Percentiles rank a stretch among this genome's conserved stretches.
Evolutionary conservation across 129 eudicot genomes (phyloP).

Genomic region (Kitagawia praeruptora): DNA sequence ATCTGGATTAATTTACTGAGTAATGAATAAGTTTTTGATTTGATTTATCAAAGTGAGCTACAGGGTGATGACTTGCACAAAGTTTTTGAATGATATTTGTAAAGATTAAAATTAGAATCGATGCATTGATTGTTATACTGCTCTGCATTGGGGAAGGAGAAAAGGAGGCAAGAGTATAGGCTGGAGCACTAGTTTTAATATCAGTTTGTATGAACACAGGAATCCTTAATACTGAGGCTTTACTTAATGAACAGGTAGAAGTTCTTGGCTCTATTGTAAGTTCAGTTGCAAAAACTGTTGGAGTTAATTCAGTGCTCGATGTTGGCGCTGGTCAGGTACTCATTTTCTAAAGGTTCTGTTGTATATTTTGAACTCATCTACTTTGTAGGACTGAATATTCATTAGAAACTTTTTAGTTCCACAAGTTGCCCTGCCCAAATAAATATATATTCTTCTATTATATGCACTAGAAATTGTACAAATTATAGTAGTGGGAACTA

Average conservation of each 20-base stretch:
- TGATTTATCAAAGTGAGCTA: background rate
- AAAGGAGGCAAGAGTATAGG: background rate
- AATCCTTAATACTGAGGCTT: conserved; percentile 7
- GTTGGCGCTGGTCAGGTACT: conserved; percentile 93
- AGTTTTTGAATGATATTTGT: background rate
- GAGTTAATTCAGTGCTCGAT: conserved; percentile 57
- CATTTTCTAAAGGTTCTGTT: background rate
- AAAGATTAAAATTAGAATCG: background rate
- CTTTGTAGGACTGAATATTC: background rate
- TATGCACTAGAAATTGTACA: background rate
- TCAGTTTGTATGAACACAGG: background rate
- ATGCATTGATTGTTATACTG: background rate
- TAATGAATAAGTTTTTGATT: background rate
- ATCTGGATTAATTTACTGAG: background rate
- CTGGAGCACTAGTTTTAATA: background rate
- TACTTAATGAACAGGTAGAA: conserved; percentile 48
- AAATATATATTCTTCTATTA: background rate
- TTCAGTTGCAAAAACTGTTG: conserved; percentile 53
- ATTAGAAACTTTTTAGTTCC: background rate
- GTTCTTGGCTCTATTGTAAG: conserved; percentile 57
- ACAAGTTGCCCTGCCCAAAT: background rate
- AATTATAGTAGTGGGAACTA: background rate
- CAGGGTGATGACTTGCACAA: background rate
- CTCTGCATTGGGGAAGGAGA: background rate
- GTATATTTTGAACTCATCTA: background rate